These are phyloP conservation scores for Clonostachys rhizophaga DNA, from an alignment of 2,329 filamentous ascomycete species.

Conservation along the genomic window DNA sequence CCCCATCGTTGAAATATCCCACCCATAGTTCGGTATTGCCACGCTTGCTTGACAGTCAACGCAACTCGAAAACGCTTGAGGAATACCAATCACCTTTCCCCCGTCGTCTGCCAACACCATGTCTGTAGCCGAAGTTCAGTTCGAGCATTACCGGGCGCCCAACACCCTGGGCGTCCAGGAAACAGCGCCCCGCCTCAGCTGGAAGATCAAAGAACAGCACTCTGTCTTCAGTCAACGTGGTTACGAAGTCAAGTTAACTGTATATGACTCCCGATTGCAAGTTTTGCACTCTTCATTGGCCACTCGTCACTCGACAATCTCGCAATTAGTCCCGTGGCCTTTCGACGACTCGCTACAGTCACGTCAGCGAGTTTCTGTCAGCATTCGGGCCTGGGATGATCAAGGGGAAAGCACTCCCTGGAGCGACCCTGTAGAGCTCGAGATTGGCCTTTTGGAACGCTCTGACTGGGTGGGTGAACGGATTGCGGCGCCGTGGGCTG, in stretches of 20 bases:
- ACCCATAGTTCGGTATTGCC: too few species aligned
- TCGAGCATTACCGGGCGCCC: not conserved
- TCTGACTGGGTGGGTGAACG: not conserved
- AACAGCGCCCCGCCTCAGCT: not conserved
- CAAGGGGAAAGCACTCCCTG: not conserved
- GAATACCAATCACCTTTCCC: too few species aligned
- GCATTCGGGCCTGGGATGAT: conserved; percentile 6
- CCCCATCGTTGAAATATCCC: too few species aligned
- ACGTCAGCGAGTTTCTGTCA: not conserved
- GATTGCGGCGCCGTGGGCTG: not conserved
- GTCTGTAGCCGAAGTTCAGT: not conserved
- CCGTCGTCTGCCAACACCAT: not conserved
- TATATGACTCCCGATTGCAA: not conserved
- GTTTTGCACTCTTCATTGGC: not conserved
- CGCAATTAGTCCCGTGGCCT: not conserved
- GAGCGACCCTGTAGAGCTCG: not conserved
- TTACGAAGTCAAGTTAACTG: not conserved
- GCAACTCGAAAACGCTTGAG: too few species aligned
- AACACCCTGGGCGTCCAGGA: not conserved
- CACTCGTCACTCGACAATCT: not conserved
- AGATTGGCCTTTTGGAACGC: not conserved
- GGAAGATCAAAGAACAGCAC: not conserved
- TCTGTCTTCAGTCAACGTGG: not conserved
- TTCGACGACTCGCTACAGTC: not conserved
- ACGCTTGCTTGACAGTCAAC: too few species aligned